Base-by-base conservation (phyloP, 1,284 basidiomycete genomes). In the Ustilago bromivora region DNA sequence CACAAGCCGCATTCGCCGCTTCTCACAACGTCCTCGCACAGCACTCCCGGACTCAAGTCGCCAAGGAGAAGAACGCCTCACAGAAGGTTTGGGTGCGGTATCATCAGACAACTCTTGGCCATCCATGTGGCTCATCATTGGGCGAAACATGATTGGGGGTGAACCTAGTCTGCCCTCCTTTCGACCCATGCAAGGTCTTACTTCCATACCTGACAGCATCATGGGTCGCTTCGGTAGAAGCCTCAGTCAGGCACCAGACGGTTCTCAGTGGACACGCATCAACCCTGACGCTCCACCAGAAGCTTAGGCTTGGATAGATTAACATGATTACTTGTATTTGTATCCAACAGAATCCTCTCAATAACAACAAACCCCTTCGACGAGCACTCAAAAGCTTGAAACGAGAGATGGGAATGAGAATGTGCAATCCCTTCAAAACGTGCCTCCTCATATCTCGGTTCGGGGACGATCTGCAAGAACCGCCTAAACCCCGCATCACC, bases 361-460 rank as follows among this genome's bases (percentile, higher is more conserved):
- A 19, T 53, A 40, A 19, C 47, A n/a, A 52, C 2, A n/a, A 9
- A 28, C 31, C 31, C 17, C 47, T 19, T 32, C 13, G 52, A 34
- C 7, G 52, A n/a, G 2, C n/a, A 19, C 43, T 28, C 40, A 34
- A 13, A 35, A 32, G 8, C 31, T 38, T 6, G 32, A 35, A 11
- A 23, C 17, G 36, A n/a, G 59, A 31, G 19, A 6, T 19, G 35
- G 9, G 43, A 55, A 8, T 46, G 11, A 46, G 28, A 40, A 71
- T 82, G 81, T 80, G 68, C 49, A 73, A 71, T 66, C 60, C 74
- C 79, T 82, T 82, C 79, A 82, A 80, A 82, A 82, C 79, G 77
- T 71, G 31, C 53, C 54, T 66, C 76, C 57, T 71, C 67, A 66
- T 57, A 12, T 38, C 52, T 61, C 55, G 56, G 51, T 19, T 72